Conservation (phyloP, 768 basidiomycete genomes). For the Tremella mesenterica region DNA sequence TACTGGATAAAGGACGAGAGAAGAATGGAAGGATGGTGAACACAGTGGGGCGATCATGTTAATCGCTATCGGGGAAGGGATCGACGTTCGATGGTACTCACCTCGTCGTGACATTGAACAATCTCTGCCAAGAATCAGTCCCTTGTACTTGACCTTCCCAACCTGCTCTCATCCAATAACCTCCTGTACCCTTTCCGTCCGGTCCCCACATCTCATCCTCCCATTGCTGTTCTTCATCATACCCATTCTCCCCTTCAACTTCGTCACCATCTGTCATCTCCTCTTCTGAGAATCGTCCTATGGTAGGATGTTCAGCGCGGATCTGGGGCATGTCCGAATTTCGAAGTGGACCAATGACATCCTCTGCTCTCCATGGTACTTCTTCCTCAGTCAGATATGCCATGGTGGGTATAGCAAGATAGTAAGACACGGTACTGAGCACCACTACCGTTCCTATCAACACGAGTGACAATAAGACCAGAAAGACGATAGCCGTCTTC, state of each 20-base stretch:
- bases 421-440: slow-evolving; percentile 81
- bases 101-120: slow-evolving; percentile 37
- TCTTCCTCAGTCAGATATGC: slow-evolving; percentile 76
- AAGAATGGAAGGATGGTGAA: neutral
- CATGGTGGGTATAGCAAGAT: slow-evolving; percentile 66
- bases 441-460: slow-evolving; percentile 83
- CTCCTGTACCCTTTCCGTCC: slow-evolving; percentile 34
- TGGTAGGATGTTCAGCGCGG: slow-evolving; percentile 8
- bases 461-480: slow-evolving; percentile 61
- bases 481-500: slow-evolving; percentile 48
- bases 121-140: slow-evolving; percentile 33
- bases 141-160: slow-evolving; percentile 40
- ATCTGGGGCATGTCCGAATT: slow-evolving; percentile 1
- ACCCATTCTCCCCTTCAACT: slow-evolving; percentile 9
- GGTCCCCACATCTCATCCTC: slow-evolving; percentile 26
- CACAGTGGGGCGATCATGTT: neutral
- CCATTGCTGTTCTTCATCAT: slow-evolving; percentile 15
- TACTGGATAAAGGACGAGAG: slow-evolving; percentile 1
- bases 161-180: slow-evolving; percentile 37
- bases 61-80: neutral
- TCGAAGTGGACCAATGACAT: slow-evolving; percentile 50
- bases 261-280: neutral
- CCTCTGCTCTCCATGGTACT: slow-evolving; percentile 51
- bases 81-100: slow-evolving; percentile 17
- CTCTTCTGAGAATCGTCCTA: slow-evolving; percentile 2